Conservation (phyloP, 768 basidiomycete species). For the Amanita jacksonii region DNA sequence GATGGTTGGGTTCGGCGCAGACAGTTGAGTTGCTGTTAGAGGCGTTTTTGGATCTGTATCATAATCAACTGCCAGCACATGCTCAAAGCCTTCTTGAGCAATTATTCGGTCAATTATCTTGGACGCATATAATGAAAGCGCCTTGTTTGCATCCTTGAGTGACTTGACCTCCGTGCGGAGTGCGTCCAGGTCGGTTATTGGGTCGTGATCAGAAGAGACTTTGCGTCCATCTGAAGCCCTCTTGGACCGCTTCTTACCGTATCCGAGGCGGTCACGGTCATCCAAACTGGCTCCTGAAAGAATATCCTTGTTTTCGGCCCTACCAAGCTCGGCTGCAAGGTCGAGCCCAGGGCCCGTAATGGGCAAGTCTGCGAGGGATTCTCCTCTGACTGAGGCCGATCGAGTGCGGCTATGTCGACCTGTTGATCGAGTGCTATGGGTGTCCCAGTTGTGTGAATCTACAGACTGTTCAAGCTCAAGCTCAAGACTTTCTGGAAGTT, state of each 20-base stretch:
- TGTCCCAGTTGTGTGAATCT: slow-evolving; percentile 25
- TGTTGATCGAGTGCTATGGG: slow-evolving; percentile 30
- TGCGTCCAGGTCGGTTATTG: slow-evolving; percentile 56
- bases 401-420: slow-evolving; percentile 41
- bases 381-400: slow-evolving; percentile 49
- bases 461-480: slow-evolving; percentile 29
- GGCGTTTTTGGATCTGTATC: slow-evolving; percentile 49
- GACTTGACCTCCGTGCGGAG: slow-evolving; percentile 82
- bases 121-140: slow-evolving; percentile 87
- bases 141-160: slow-evolving; percentile 93
- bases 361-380: slow-evolving; percentile 78
- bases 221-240: slow-evolving; percentile 33
- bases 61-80: slow-evolving; percentile 90
- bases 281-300: slow-evolving; percentile 47
- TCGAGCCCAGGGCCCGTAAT: slow-evolving; percentile 86
- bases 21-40: slow-evolving; percentile 25
- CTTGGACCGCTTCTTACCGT: slow-evolving; percentile 42
- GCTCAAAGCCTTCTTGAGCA: slow-evolving; percentile 92
- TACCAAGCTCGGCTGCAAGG: slow-evolving; percentile 84
- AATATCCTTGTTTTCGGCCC: slow-evolving; percentile 84
- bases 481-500: slow-evolving; percentile 35
- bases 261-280: slow-evolving; percentile 35
- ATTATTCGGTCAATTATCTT: slow-evolving; percentile 99
- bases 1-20: slow-evolving; percentile 16
- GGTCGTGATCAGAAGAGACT: slow-evolving; percentile 31